Base-by-base conservation (phyloP, 192 early-diverging fungal genomes). In the Mortierella alpina region DNA sequence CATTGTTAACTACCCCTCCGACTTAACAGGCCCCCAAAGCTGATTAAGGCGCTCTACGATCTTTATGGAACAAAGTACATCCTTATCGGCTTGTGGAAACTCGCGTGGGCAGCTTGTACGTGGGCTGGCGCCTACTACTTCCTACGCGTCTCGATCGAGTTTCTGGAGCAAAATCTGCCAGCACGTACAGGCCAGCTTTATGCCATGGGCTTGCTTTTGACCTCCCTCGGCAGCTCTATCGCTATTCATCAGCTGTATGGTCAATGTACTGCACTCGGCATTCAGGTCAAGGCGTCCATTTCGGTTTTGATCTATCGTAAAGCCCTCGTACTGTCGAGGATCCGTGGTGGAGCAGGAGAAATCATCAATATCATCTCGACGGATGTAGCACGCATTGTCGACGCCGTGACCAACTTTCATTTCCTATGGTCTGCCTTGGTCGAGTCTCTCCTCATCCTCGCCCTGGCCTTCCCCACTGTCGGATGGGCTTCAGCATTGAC, bases 221-320 rank as follows among this genome's bases (percentile, higher is more conserved):
- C 83, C 23, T 76, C 83, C 1, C 22, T 84, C 10, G 63, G 88
- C 20, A 67, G 68, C 42, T 75, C 69, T 2, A 66, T 84, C 40
- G 52, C 68, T 20, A 69, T 66, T 22, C 56, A 73, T n/a, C 67
- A 75, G 42, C n/a, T 84, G 15, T 70, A 70, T 53, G 74, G 67
- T 12, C 47, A 78, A 45, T 81, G 72, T 41, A 51, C 63, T 17
- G 66, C 70, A 11, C 53, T 76, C 20, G 83, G 74, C 5, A 48
- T 71, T 39, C 74, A 77, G 68, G 74, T 70, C 49, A 53, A n/a
- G 17, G 87, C 90, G n/a, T 84, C 87, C 2, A 66, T 91, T 45
- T 88, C 88, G 73, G 91, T 91, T 4, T 46, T 92, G 59, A 86
- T 92, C 59, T 92, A 92, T 66, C 86, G 90, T 42, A 92, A 92